phyloP scores from a whole-genome alignment of 176 grass and related monocot species.

The Cenchrus fungigraminus region DNA sequence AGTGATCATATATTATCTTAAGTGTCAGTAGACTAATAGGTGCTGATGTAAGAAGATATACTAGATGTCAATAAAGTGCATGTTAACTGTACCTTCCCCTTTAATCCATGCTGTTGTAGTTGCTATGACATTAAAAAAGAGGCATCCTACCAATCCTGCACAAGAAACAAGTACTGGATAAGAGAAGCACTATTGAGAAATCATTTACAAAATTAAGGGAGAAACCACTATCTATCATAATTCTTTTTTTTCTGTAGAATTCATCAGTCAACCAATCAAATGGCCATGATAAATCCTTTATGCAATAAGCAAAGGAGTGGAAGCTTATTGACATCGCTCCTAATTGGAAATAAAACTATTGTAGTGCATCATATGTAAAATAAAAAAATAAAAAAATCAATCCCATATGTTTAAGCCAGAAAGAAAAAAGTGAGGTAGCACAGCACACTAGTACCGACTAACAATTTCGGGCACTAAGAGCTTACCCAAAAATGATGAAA shows the following conservation, averaged over 20 bases:
- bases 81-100: slow-evolving; percentile 69
- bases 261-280: slow-evolving; percentile 22
- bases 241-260: slow-evolving; percentile 24
- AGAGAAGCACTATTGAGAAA: slow-evolving; percentile 5
- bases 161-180: slow-evolving; percentile 14
- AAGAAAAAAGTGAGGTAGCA: slow-evolving; percentile 3
- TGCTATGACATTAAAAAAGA: slow-evolving; percentile 91
- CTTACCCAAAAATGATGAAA: slow-evolving; percentile 93
- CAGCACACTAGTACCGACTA: background rate
- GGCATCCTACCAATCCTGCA: slow-evolving; percentile 70
- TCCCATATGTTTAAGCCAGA: background rate
- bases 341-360: slow-evolving; percentile 15
- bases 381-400: background rate
- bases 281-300: slow-evolving; percentile 17
- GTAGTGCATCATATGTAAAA: background rate
- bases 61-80: slow-evolving; percentile 6
- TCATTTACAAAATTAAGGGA: slow-evolving; percentile 18
- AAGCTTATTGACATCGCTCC: slow-evolving; percentile 2
- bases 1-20: slow-evolving; percentile 30
- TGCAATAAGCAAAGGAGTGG: slow-evolving; percentile 7
- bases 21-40: background rate
- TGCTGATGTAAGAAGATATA: slow-evolving; percentile 24
- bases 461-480: background rate
- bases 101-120: slow-evolving; percentile 94
- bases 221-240: background rate